phyloP scores from a whole-genome alignment of 805 yeast genomes.

The Debaryomyces castellii region DNA sequence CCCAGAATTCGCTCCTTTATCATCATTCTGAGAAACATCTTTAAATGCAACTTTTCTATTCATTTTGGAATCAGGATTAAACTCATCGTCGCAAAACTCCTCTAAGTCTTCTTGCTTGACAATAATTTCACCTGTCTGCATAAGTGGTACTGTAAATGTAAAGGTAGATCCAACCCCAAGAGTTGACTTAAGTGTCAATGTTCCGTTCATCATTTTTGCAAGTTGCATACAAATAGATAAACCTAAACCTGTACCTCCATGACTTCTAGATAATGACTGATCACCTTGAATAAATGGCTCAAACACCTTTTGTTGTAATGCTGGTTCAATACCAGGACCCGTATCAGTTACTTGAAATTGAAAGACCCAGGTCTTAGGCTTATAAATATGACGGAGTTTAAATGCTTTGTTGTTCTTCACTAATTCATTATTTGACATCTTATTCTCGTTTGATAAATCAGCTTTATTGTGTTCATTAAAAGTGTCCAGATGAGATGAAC shows the following conservation, averaged over 20 bases:
- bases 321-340: conserved; percentile 90
- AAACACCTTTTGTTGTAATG: conserved; percentile 78
- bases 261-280: conserved; percentile 83
- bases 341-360: conserved; percentile 82
- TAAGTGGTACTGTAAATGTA: conserved; percentile 73
- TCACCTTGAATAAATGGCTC: conserved; percentile 98
- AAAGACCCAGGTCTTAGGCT: conserved; percentile 53
- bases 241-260: conserved; percentile 96
- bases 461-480: background rate
- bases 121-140: conserved; percentile 58
- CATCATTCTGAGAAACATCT: conserved; percentile 5
- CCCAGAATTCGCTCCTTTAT: background rate
- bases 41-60: conserved; percentile 46
- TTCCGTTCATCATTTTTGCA: conserved; percentile 88
- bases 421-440: conserved; percentile 25
- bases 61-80: conserved; percentile 53
- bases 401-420: conserved; percentile 36
- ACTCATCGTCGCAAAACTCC: conserved; percentile 63
- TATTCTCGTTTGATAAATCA: too few relatives aligned
- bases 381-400: conserved; percentile 32
- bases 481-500: background rate
- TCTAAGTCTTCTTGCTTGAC: conserved; percentile 36
- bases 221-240: conserved; percentile 85
- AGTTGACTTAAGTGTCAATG: conserved; percentile 67
- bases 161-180: conserved; percentile 86